Evolutionary conservation across 2,329 filamentous ascomycete genomes (phyloP).

Genomic region (Ilyonectria destructans): DNA sequence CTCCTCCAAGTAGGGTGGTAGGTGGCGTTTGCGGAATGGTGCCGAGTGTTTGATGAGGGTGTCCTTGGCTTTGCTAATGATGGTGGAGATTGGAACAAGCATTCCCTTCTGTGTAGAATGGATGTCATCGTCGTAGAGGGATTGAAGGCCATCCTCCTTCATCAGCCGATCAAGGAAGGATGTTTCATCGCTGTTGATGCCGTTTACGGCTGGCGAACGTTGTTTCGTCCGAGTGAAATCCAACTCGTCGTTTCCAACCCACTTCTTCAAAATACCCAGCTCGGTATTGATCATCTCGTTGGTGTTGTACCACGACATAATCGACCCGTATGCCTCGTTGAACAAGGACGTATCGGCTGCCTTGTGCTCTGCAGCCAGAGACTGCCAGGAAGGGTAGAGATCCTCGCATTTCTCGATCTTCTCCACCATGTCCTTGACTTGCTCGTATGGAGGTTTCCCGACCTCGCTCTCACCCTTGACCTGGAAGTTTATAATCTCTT

Average conservation of each 20-base stretch:
- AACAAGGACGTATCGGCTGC: conserved; percentile 84
- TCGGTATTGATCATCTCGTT: conserved; percentile 97
- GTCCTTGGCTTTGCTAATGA: conserved; percentile 94
- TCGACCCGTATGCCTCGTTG: conserved; percentile 86
- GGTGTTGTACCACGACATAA: conserved; percentile 97
- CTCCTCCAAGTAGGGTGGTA: conserved; percentile 97
- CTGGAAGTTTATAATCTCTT: conserved; percentile 93
- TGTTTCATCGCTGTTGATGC: conserved; percentile 86
- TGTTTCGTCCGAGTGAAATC: conserved; percentile 87
- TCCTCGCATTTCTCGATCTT: conserved; percentile 93
- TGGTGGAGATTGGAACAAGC: conserved; percentile 85
- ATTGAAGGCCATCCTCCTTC: conserved; percentile 96
- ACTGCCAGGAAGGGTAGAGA: conserved; percentile 85
- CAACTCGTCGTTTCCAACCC: conserved; percentile 96
- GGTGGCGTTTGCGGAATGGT: conserved; percentile 88
- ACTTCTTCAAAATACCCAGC: conserved; percentile 90
- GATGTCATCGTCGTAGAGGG: conserved; percentile 82
- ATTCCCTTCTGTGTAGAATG: conserved; percentile 76
- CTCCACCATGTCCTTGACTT: conserved; percentile 90
- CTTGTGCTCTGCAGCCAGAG: conserved; percentile 83
- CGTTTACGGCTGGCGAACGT: conserved; percentile 75
- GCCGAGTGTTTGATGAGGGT: conserved; percentile 91
- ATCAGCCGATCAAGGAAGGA: conserved; percentile 95
- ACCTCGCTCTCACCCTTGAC: conserved; percentile 95
- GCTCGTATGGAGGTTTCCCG: conserved; percentile 88